Evolutionary conservation across 139 green algal genomes (phyloP).

Genomic region (Chlamydomonas sphaeroides): DNA sequence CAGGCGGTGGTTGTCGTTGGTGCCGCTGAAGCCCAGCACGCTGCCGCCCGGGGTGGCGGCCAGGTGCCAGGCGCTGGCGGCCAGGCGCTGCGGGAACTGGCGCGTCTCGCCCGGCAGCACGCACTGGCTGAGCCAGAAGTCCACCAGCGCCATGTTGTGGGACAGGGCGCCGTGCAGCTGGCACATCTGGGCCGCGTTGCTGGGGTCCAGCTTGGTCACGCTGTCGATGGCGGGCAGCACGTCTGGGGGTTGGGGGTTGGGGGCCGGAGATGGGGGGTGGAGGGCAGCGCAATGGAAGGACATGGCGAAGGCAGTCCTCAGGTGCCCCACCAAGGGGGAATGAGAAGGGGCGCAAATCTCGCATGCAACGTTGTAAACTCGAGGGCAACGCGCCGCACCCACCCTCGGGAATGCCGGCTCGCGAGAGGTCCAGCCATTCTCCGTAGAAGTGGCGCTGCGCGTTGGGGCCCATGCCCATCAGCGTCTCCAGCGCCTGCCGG

Average conservation of each 20-base stretch:
- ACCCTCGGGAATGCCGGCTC: constrained; percentile 14
- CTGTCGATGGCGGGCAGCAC: constrained; percentile 26
- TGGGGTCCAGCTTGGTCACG: constrained; percentile 60
- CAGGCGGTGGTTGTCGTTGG: constrained; percentile 72
- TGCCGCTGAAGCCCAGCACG: constrained; percentile 64
- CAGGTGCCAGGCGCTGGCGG: constrained; percentile 63
- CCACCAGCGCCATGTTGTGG: constrained; percentile 61
- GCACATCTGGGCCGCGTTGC: constrained; percentile 55
- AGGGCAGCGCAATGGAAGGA: no score
- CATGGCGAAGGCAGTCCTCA: no score
- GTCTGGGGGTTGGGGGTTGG: constrained; percentile 15
- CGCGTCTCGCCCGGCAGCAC: constrained; percentile 53
- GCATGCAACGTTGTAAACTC: no score
- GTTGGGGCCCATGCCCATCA: constrained; percentile 50
- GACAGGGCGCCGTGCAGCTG: constrained; percentile 39
- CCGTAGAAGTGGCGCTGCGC: constrained; percentile 41
- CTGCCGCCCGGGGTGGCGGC: constrained; percentile 41
- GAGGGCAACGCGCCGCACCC: neutral
- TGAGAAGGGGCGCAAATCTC: no score
- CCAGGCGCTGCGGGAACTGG: constrained; percentile 59
- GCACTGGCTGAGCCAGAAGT: constrained; percentile 66
- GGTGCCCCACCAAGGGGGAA: no score
- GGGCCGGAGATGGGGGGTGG: no score
- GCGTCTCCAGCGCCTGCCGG: constrained; percentile 1
- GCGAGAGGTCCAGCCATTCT: constrained; percentile 48